Evolutionary conservation across 192 early-diverging fungal species (phyloP).

Genomic region (Entomortierella parvispora): DNA sequence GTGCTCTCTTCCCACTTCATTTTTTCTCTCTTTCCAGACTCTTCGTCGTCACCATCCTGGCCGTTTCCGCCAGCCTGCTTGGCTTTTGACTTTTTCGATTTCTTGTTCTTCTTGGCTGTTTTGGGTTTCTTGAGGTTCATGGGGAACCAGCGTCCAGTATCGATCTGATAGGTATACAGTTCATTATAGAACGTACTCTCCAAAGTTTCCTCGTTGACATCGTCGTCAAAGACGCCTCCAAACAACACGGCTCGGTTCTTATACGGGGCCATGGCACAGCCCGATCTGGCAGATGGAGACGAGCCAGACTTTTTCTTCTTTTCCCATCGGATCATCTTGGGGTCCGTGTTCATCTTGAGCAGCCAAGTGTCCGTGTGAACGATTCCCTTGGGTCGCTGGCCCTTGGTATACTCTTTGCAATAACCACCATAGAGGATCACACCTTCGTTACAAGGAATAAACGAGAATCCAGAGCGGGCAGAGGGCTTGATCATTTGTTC

Average conservation of each 20-base stretch:
- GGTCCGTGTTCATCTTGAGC: conserved; percentile 70
- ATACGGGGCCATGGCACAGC: conserved; percentile 64
- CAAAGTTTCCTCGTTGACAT: conserved; percentile 70
- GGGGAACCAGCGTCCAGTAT: conserved; percentile 71
- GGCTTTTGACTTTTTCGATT: conserved; percentile 40
- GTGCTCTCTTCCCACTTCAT: conserved; percentile 52
- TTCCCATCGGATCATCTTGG: conserved; percentile 69
- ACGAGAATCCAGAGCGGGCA: conserved; percentile 70
- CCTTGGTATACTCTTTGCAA: conserved; percentile 69
- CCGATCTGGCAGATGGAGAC: conserved; percentile 46
- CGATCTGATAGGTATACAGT: conserved; percentile 66
- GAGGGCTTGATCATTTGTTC: conserved; percentile 42
- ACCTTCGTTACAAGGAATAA: conserved; percentile 62
- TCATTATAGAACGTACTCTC: conserved; percentile 71
- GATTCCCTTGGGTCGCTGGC: conserved; percentile 65
- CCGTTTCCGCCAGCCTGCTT: conserved; percentile 20
- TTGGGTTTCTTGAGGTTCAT: conserved; percentile 58
- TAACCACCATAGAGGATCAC: conserved; percentile 78
- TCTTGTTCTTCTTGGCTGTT: conserved; percentile 55
- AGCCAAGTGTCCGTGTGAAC: conserved; percentile 64
- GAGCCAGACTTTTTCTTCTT: conserved; percentile 65
- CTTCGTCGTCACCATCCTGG: conserved; percentile 27
- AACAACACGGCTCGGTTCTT: conserved; percentile 72
- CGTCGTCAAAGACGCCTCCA: conserved; percentile 72
- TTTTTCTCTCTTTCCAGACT: conserved; percentile 40